Conservation (phyloP, 129 eudicot species). For the Kitagawia praeruptora region DNA sequence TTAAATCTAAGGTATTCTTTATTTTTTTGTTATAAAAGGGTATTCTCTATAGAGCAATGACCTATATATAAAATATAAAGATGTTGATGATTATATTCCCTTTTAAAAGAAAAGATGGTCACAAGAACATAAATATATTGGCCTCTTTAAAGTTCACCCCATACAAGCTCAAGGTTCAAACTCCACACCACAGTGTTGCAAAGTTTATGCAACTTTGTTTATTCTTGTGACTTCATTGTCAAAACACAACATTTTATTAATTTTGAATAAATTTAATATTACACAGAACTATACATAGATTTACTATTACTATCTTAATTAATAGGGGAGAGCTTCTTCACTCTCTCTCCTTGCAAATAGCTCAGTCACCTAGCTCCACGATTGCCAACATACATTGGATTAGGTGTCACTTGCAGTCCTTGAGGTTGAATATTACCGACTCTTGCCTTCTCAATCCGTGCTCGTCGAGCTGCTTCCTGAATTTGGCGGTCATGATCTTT, state of each 20-base stretch:
- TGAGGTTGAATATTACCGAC: constrained; percentile 23
- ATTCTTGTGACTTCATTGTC: background rate
- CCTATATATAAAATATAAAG: too few relatives aligned
- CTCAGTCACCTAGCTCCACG: constrained; percentile 24
- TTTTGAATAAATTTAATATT: constrained; percentile 7
- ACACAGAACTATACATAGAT: constrained; percentile 19
- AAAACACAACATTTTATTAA: background rate
- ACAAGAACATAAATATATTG: too few relatives aligned
- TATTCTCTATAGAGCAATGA: too few relatives aligned
- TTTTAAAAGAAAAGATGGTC: too few relatives aligned
- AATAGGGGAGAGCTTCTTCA: constrained; percentile 11
- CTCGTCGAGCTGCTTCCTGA: constrained; percentile 73
- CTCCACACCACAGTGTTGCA: too few relatives aligned
- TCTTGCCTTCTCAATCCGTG: constrained; percentile 56
- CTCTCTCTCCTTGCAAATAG: constrained; percentile 9
- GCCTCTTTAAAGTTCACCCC: too few relatives aligned
- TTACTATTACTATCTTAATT: constrained; percentile 8
- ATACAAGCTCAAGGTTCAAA: background rate
- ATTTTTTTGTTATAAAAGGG: too few relatives aligned
- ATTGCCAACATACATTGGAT: constrained; percentile 24
- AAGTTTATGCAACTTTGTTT: background rate
- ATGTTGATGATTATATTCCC: too few relatives aligned
- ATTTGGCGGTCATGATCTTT: constrained; percentile 79
- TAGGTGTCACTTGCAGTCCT: constrained; percentile 18
- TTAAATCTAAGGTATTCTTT: too few relatives aligned